Evolutionary conservation across 768 basidiomycete species (phyloP).

Genomic region (Kwoniella sp.): DNA sequence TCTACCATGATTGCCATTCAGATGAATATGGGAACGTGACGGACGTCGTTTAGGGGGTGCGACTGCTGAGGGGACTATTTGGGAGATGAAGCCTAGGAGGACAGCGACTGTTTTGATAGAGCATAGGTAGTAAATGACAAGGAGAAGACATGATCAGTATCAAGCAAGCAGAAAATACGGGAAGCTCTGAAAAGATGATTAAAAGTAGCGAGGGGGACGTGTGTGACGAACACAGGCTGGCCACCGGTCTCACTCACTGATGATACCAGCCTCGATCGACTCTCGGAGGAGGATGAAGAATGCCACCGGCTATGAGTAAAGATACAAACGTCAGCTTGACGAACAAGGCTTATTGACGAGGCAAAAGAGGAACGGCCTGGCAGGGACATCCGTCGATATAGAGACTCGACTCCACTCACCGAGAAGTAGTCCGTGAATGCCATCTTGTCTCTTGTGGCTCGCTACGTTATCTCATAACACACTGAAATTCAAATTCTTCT

Average conservation of each 20-base stretch:
- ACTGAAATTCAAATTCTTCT: too few relatives aligned
- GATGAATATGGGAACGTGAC: slow-evolving; percentile 3
- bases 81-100: slow-evolving; percentile 79
- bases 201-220: too few relatives aligned
- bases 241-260: slow-evolving; percentile 56
- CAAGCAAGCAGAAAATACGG: too few relatives aligned
- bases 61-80: slow-evolving; percentile 50
- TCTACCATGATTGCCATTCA: background rate
- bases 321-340: background rate
- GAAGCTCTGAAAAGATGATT: too few relatives aligned
- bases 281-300: slow-evolving; percentile 69
- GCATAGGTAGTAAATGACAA: too few relatives aligned
- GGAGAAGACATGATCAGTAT: too few relatives aligned
- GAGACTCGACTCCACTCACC: slow-evolving; percentile 2
- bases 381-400: background rate
- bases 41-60: slow-evolving; percentile 4
- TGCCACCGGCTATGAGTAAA: slow-evolving; percentile 30
- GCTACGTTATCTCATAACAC: too few relatives aligned
- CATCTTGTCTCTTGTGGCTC: background rate
- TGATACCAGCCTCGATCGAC: slow-evolving; percentile 83
- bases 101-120: slow-evolving; percentile 63
- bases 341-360: background rate
- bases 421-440: slow-evolving; percentile 30
- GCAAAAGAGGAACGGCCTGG: background rate
- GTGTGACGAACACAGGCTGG: background rate